Evolutionary conservation across 129 eudicot genomes (phyloP), one percentile per base, ranked within the genome.

Genomic region (Solidago caesia): DNA sequence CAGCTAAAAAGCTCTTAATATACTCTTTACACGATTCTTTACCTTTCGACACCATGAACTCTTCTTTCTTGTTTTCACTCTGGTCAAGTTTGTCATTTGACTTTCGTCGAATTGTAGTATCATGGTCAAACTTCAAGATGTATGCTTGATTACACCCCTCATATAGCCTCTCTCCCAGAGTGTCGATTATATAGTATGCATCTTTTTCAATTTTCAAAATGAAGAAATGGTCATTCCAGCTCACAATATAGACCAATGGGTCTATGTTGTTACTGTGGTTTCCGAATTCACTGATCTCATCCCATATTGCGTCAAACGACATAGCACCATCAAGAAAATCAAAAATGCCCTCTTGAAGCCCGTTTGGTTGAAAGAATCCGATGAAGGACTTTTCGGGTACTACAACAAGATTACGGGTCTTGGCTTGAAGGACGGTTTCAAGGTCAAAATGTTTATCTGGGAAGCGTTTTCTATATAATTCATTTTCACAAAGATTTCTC

Each of bases 1-100:
- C 90, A 73, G 97, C 96, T 80, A 91, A 77, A 79, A 91, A 91
- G 55, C 77, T 85, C 85, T 91, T 91, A 4, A 88, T 84, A 78
- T 91, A 91, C 86, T 91, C 96, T 83, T 84, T 91, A 74, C 97
- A 91, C 4, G 88, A 83, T 15, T 88, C 90, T 85, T 85, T 91
- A 57, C 97, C 97, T 67, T 70, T 72, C 27, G 84, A 81, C 47
- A 86, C 70, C 69, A 80, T 29, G 4, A 44, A 26, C 68, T 75
- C 85, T 51, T 82, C 81, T 58, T 56, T 75, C n/a, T 44, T 42
- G 55, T 5, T 61, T 79, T 46, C 62, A 3, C n/a, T 70, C 10
- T 67, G 68, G 13, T 67, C 62, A 12, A 33, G 39, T 33, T 33
- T 52, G 61, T 82, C 77, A 1, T 5, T 26, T 5, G 78, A 70